phyloP scores from a whole-genome alignment of 2,329 filamentous ascomycete species.

The Alternaria sp. region DNA sequence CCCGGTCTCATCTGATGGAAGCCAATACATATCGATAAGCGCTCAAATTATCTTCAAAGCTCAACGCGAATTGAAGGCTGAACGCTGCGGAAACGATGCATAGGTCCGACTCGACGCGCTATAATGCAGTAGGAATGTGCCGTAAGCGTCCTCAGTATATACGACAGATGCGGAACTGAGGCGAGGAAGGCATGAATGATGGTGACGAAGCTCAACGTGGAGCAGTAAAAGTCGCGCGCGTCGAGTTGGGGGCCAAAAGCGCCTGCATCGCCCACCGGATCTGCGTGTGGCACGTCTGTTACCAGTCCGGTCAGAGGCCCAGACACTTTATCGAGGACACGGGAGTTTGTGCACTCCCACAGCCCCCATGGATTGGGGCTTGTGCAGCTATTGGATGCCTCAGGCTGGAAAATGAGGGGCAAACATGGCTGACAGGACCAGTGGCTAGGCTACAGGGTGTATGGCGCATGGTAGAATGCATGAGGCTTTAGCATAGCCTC shows the following conservation, averaged over 20 bases:
- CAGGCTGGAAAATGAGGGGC: constrained; percentile 32
- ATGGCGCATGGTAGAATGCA: constrained; percentile 12
- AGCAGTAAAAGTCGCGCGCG: constrained; percentile 9
- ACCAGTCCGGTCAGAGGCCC: constrained; percentile 32
- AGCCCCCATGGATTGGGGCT: constrained; percentile 30
- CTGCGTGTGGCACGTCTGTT: constrained; percentile 17
- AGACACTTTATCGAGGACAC: constrained; percentile 17
- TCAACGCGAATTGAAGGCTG: constrained; percentile 17
- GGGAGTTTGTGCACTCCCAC: constrained; percentile 25
- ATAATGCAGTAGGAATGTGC: constrained; percentile 10
- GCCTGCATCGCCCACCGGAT: constrained; percentile 18
- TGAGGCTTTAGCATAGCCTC: constrained; percentile 40
- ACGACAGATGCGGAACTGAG: constrained; percentile 20
- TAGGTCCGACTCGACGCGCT: constrained; percentile 22
- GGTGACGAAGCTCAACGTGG: constrained; percentile 28
- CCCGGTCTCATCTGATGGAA: constrained; percentile 37
- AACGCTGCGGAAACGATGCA: constrained; percentile 29
- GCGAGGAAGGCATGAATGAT: constrained; percentile 7
- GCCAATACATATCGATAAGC: constrained; percentile 48
- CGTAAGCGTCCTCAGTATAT: constrained; percentile 24
- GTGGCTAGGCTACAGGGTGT: constrained; percentile 32
- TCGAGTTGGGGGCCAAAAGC: constrained; percentile 23
- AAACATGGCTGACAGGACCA: constrained; percentile 27
- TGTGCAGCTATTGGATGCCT: constrained; percentile 30
- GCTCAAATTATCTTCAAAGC: constrained; percentile 5